Conservation (phyloP, 768 basidiomycete genomes). For the Gloeopeniophorella convolvens region DNA sequence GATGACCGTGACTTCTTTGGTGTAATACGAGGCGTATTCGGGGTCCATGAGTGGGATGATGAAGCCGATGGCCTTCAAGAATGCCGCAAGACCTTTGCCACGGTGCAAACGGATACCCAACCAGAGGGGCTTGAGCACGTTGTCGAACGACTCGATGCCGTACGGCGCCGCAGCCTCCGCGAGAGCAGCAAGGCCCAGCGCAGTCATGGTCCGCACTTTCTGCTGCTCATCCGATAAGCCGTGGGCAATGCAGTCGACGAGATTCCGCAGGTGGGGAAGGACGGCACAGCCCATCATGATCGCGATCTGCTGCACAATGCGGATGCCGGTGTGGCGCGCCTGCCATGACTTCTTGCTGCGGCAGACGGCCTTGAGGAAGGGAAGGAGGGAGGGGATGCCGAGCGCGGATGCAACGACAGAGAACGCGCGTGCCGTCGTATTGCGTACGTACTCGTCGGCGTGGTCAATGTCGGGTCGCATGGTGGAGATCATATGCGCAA, state of each 20-base stretch:
- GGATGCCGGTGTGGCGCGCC: slow-evolving; percentile 97
- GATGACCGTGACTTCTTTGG: slow-evolving; percentile 94
- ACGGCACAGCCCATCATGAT: slow-evolving; percentile 99
- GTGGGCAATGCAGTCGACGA: slow-evolving; percentile 94
- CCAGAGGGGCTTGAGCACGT: slow-evolving; percentile 93
- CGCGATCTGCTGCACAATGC: slow-evolving; percentile 98
- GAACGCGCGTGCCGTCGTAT: slow-evolving; percentile 97
- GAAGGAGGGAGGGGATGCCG: slow-evolving; percentile 94
- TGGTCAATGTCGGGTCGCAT: slow-evolving; percentile 99
- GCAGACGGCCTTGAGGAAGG: slow-evolving; percentile 98
- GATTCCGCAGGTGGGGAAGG: slow-evolving; percentile 90
- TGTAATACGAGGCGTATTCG: slow-evolving; percentile 98
- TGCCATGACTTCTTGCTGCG: slow-evolving; percentile 99
- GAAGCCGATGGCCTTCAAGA: slow-evolving; percentile 97
- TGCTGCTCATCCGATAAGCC: slow-evolving; percentile 92
- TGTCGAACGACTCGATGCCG: slow-evolving; percentile 99
- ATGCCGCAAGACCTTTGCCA: slow-evolving; percentile 91
- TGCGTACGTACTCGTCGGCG: slow-evolving; percentile 98
- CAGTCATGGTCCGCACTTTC: slow-evolving; percentile 95
- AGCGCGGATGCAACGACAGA: slow-evolving; percentile 98
- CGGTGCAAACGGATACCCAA: slow-evolving; percentile 91
- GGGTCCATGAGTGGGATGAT: slow-evolving; percentile 99
- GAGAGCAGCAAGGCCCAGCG: slow-evolving; percentile 83
- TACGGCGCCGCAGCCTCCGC: slow-evolving; percentile 98
- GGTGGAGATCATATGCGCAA: slow-evolving; percentile 99